Conservation (phyloP, 2,329 filamentous ascomycete genomes). For the Fonsecaea monophora region DNA sequence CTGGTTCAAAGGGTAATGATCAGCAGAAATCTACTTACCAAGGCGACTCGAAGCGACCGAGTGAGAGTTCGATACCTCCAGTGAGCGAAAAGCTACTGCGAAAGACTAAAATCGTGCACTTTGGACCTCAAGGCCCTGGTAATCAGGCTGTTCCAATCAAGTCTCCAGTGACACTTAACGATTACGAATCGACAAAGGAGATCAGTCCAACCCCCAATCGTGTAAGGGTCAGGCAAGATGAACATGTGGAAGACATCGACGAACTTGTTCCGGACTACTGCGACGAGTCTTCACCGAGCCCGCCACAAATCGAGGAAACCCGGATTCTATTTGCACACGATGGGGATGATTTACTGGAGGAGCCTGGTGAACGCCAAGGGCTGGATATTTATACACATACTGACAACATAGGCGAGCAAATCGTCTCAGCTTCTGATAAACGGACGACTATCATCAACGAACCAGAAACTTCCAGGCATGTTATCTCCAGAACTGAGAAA, state of each 20-base stretch:
- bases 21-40: slow-evolving; percentile 12
- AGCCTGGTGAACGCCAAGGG: neutral
- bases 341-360: neutral
- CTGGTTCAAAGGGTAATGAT: neutral
- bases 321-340: neutral
- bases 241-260: slow-evolving; percentile 1
- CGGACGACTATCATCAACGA: neutral
- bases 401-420: neutral
- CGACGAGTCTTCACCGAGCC: neutral
- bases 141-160: slow-evolving; percentile 28
- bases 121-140: slow-evolving; percentile 27
- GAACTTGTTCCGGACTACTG: neutral
- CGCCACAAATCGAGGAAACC: slow-evolving; percentile 1
- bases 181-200: neutral
- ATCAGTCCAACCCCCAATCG: neutral
- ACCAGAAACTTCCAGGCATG: slow-evolving; percentile 16
- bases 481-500: slow-evolving; percentile 10
- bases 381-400: neutral
- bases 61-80: slow-evolving; percentile 26
- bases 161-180: neutral
- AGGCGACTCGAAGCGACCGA: slow-evolving; percentile 15
- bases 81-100: slow-evolving; percentile 26
- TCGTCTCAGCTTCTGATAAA: neutral
- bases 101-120: slow-evolving; percentile 29
- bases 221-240: neutral